Conservation (phyloP, 495 filamentous ascomycete species). For the Xylaria nigripes region DNA sequence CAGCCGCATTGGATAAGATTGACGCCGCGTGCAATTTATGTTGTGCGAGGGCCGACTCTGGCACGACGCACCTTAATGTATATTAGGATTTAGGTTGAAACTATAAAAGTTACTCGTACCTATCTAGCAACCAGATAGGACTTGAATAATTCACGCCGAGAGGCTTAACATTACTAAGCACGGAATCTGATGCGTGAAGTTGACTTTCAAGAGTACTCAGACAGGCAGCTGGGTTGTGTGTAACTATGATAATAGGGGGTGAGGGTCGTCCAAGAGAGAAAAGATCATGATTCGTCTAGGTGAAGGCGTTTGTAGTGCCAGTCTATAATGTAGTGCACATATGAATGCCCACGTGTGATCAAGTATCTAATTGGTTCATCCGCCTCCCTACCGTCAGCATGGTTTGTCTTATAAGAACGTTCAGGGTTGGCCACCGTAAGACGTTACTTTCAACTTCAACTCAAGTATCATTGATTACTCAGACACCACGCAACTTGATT, state of each 20-base stretch:
- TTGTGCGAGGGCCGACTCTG: not conserved
- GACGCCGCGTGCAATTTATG: not conserved
- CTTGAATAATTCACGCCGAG: slow-evolving; percentile 1
- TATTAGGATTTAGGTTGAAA: not conserved
- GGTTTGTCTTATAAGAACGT: not conserved
- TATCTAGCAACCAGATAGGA: not conserved
- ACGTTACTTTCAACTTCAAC: too few species aligned
- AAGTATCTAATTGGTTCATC: not conserved
- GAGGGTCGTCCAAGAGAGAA: not conserved
- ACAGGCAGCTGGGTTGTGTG: not conserved
- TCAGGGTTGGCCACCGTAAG: too few species aligned
- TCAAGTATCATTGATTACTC: too few species aligned
- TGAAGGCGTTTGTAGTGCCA: not conserved
- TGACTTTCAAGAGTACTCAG: not conserved
- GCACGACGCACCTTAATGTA: slow-evolving; percentile 6
- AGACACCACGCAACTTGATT: too few species aligned
- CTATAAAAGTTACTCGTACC: not conserved
- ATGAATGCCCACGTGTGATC: not conserved
- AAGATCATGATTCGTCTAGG: not conserved
- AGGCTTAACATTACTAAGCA: not conserved
- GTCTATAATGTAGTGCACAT: not conserved
- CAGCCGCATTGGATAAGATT: slow-evolving; percentile 14
- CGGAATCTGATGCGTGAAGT: not conserved
- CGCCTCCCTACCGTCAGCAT: not conserved
- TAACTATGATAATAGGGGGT: not conserved